Evolutionary conservation across 768 basidiomycete genomes (phyloP), one percentile per base, ranked within the genome.

Genomic region (Leccinum pellstonianum): DNA sequence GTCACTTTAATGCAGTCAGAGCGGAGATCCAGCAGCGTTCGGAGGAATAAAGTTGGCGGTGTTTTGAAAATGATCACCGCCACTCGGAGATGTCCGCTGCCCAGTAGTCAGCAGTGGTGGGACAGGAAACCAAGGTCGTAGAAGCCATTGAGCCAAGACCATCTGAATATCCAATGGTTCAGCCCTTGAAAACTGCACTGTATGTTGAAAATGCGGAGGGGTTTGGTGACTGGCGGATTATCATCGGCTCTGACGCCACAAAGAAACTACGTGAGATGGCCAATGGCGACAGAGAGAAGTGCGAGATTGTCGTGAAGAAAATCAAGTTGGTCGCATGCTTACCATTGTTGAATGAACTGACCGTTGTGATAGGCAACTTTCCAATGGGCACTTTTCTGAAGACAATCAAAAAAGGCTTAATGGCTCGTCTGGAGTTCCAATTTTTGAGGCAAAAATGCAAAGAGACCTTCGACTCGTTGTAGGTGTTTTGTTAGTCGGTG

Each of bases 371-470:
- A 90, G 88, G 66, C 85, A 90, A 60, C 77, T 91, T 11, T 90
- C 88, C 0, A 79, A 81, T 3, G 88, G 88, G 0, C 81, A 84
- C 57, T 89, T 90, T 64, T 88, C 88, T 1, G 76, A 78, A 11
- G 83, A 86, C 58, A 90, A 89, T 61, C 86, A 89, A 63, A 86
- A 87, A 69, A 72, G 80, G 7, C 73, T 89, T 12, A 83, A 76
- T 21, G 79, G 79, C 0, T 54, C 75, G 12, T 69, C 70, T 14
- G 80, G 80, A 1, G 70, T 89, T 3, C 85, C 87, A 0, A 79
- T 90, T 10, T 89, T 79, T 55, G 86, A 88, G 66, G 88, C 88
- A 0, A 88, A 87, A 68, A 84, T 88, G 79, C 82, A 81, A 10
- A 64, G 75, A 0, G 82, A 85, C 61, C 67, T 77, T 23, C 73